phyloP scores from a whole-genome alignment of 1,139 yeast genomes.

The Candida frijolesensis region DNA sequence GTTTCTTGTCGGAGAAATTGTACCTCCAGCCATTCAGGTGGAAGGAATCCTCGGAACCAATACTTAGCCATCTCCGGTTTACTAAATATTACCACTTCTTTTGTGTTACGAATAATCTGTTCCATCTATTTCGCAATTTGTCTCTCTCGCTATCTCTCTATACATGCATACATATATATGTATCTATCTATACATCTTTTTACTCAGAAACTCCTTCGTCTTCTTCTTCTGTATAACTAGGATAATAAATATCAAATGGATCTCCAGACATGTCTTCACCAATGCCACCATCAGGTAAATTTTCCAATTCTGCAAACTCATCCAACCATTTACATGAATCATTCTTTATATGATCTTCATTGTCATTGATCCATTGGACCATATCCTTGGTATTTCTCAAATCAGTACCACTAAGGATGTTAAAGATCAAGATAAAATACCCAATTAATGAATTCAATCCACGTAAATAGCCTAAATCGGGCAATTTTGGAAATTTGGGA shows the following conservation, averaged over 20 bases:
- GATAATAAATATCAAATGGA: slow-evolving; percentile 29
- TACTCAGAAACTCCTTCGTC: slow-evolving; percentile 32
- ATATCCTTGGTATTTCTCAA: slow-evolving; percentile 14
- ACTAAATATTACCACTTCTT: not conserved
- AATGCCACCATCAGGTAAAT: slow-evolving; percentile 18
- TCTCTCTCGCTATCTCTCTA: not conserved
- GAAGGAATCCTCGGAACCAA: no score
- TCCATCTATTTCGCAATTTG: not conserved
- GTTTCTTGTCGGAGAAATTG: no score
- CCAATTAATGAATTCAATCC: slow-evolving; percentile 71
- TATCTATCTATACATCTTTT: not conserved
- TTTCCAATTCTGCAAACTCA: slow-evolving; percentile 41
- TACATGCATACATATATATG: not conserved
- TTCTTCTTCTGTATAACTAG: slow-evolving; percentile 22
- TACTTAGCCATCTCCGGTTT: no score
- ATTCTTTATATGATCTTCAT: slow-evolving; percentile 17
- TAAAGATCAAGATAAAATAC: slow-evolving; percentile 61
- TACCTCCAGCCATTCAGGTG: no score
- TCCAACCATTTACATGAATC: slow-evolving; percentile 46
- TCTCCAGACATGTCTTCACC: slow-evolving; percentile 19
- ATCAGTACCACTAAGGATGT: slow-evolving; percentile 38
- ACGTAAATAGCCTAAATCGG: slow-evolving; percentile 83
- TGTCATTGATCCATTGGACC: slow-evolving; percentile 24
- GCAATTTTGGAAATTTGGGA: slow-evolving; percentile 61
- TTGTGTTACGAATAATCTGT: not conserved